Conservation (phyloP, 768 basidiomycete genomes). For the Phanerochaete sordida region DNA sequence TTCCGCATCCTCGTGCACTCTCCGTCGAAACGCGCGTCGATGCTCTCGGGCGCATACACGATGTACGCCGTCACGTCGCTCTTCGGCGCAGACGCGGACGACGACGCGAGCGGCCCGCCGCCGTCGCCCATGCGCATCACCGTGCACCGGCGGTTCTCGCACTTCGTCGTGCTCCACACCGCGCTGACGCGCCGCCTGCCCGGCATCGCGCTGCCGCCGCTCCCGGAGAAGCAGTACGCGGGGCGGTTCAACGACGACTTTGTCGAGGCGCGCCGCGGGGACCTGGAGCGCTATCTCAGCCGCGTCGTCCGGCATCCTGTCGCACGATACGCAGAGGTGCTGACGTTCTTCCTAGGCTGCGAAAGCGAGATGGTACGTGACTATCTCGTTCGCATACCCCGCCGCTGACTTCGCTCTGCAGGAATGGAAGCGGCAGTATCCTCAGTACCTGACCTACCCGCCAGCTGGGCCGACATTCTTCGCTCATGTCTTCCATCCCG, state of each 20-base stretch:
- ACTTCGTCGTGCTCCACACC: conserved; percentile 77
- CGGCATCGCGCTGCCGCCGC: conserved; percentile 73
- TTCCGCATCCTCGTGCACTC: conserved; percentile 79
- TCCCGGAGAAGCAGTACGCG: conserved; percentile 84
- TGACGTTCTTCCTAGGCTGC: conserved; percentile 76
- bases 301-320: conserved; percentile 73
- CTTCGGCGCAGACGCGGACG: conserved; percentile 40
- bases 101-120: conserved; percentile 18
- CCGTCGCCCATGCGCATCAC: conserved; percentile 55
- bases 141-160: conserved; percentile 80
- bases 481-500: conserved; percentile 78
- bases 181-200: conserved; percentile 66
- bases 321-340: conserved; percentile 71
- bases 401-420: conserved; percentile 23
- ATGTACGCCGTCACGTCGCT: conserved; percentile 73
- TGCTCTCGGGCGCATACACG: conserved; percentile 68
- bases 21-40: conserved; percentile 68
- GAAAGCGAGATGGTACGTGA: conserved; percentile 68
- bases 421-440: conserved; percentile 71
- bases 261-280: conserved; percentile 76
- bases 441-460: conserved; percentile 54
- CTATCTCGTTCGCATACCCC: not conserved
- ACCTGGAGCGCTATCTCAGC: conserved; percentile 75
- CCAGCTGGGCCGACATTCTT: conserved; percentile 77
- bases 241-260: conserved; percentile 80